Evolutionary conservation across 2,329 filamentous ascomycete genomes (phyloP), one percentile per base, ranked within the genome.

Genomic region (Pyrenophora teres): DNA sequence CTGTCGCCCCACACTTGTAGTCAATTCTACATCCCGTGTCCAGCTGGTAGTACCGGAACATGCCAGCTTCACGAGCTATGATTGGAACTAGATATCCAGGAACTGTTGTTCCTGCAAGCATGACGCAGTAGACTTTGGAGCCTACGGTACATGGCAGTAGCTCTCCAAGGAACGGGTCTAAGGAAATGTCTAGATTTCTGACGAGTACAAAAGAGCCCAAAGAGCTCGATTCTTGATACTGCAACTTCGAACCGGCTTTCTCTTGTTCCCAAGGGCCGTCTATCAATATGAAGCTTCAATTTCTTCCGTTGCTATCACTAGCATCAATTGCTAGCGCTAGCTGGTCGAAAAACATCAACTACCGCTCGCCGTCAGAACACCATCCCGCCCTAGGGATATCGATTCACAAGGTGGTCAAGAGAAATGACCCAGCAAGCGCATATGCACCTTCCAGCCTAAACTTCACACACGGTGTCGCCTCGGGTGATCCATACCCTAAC

Each of bases 341-440:
- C 56, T 70, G 64, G 64, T 65, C 65, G 2, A 66, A 64, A 54
- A 89, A 89, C 66, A 68, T 89, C 54, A 89, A 89, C 74, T 90
- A 88, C 68, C 77, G 80, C 42, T 87, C 83, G 61, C 86, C 87
- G 5, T 89, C 87, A 1, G 78, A 81, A 35, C 80, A 86, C 37
- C 87, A 89, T 58, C 79, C 82, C 3, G 76, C 78, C 32, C 77
- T 90, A 9, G 87, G 86, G 4, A 82, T 90, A 39, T 81, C 85
- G n/a, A 78, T 88, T 12, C 80, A 79, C 41, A 84, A 82, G 57
- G 81, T 88, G 41, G 78, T 81, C 38, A 83, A 82, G 68, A 79
- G 84, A 32, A 80, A 68, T 23, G 61, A 69, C 13, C 64, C 62
- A 16, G 50, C 54, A 41, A 56, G 53, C 10, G 50, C 41, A n/a